Base-by-base conservation (phyloP, 805 yeast species). In the Yamadazyma sp. region DNA sequence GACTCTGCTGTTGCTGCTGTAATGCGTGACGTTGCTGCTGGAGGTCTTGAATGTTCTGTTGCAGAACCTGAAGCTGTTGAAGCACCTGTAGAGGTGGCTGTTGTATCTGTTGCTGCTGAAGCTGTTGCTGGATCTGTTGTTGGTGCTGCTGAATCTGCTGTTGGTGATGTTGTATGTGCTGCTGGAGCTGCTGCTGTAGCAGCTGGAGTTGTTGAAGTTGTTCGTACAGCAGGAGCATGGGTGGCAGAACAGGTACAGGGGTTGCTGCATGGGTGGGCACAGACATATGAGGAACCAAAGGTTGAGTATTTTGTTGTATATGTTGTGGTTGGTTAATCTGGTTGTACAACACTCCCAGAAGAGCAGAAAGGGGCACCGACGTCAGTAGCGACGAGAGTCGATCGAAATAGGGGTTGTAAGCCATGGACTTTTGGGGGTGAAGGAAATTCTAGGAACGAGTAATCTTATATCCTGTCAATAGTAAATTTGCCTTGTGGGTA, bases 41-140 rank as follows among this genome's bases (percentile, higher is more conserved):
- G 8, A 28, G 8, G 7, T 9, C 8, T 15, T 28, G 32, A 7
- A 26, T 26, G 29, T 26, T 26, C 28, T 14, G 29, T 19, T 33
- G 37, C 12, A 25, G 18, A 3, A 15, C 12, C 11, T 18, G 21
- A n/a, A 7, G 30, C 14, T 25, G 29, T 17, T 19, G 35, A 11
- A 7, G 6, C 16, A 9, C n/a, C n/a, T n/a, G n/a, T n/a, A n/a
- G n/a, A n/a, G n/a, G 7, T 16, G 12, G 17, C 22, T 32, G 35
- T n/a, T 8, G 35, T 13, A 8, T 21, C 17, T 21, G 35, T 23
- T 32, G 35, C 23, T 12, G 27, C n/a, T 10, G 32, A 28, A 8
- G 8, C 19, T 13, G 17, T 32, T 21, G 31, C 18, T 33, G 28
- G 14, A 6, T 6, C 12, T 15, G 31, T n/a, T 11, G 18, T 10